Evolutionary conservation across 169 alveolate species (phyloP), one percentile per base, ranked within the genome.

Genomic region (Cryptosporidium parvum): DNA sequence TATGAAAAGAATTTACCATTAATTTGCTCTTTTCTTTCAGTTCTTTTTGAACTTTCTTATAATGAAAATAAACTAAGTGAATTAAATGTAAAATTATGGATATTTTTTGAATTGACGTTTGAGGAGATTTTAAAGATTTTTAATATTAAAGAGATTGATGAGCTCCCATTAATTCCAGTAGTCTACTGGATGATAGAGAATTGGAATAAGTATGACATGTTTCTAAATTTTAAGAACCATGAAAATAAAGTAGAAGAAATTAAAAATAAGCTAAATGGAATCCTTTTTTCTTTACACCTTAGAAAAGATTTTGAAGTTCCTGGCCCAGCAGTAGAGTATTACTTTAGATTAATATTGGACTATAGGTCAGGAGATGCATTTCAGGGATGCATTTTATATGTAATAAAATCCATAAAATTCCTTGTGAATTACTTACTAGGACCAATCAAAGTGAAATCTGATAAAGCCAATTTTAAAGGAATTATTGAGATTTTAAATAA

Each of bases 151-250:
- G 56, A 52, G 31, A 23, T 29, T 8, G 0, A 45, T 23, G 26
- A 35, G 7, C 42, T 80, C 9, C 72, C 72, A 23, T 80, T 35
- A 7, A 65, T 80, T 10, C 89, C 89, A 65, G 56, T 59, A 8
- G 67, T 39, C 14, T 3, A 33, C 26, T 80, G 75, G 89, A 80
- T 80, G 14, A 51, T 80, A 44, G 59, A 39, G 35, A 29, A 4
- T 26, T 80, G 89, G 89, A 80, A 80, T 29, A 80, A 21, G 37
- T 65, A 62, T 73, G 70, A 73, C 29, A 53, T 73, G 21, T 73
- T 73, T 53, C 62, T 73, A n/a, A 18, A 12, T 52, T 53, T 73
- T 73, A 21, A 73, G 42, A 16, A 21, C 42, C 33, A 23, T 9
- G 16, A 26, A 39, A 39, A 39, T 35, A n/a, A 39, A 51, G 84